Evolutionary conservation across 768 basidiomycete species (phyloP), one percentile per base, ranked within the genome.

Genomic region (Trametes cinnabarina): DNA sequence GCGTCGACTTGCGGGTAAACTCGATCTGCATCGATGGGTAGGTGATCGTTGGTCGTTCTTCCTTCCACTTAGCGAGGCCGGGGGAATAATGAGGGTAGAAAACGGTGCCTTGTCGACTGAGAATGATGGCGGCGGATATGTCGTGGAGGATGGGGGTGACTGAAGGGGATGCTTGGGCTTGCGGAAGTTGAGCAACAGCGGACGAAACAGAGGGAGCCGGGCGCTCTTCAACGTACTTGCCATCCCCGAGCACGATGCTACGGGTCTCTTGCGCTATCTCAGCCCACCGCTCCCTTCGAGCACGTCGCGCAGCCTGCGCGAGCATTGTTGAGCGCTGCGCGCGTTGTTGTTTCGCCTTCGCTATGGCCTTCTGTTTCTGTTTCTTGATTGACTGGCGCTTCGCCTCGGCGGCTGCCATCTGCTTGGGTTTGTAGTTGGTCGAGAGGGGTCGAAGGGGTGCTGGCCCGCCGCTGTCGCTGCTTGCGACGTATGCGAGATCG

Each of bases 21-120:
- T 64, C 66, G 50, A 77, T 60, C 9, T 37, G 54, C 30, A 67
- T 71, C 35, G 60, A 34, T 19, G 50, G 51, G 47, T 48, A 26
- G 20, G 39, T 44, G 44, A 30, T n/a, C 14, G 34, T 11, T 25
- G 57, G 35, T 49, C 40, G 51, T 9, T 51, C 32, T 32, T 56
- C 51, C 39, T 14, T 54, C 76, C 76, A 77, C 37, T 61, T 63
- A 44, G 76, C 76, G 40, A 77, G 69, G 34, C 57, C 50, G 22
- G 66, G 65, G 28, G 73, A 74, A 47, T 63, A 74, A 60, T 77
- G 76, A 12, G 75, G 73, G 50, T 74, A 78, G 64, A 76, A 76
- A 28, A 68, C 68, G 57, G 77, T 76, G 37, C 69, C 69, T 56
- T 77, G 74, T 14, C 65, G 65, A 47, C 73, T 73, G 39, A 74